Conservation (phyloP, 306 rosid genomes). For the Potentilla sterilis region DNA sequence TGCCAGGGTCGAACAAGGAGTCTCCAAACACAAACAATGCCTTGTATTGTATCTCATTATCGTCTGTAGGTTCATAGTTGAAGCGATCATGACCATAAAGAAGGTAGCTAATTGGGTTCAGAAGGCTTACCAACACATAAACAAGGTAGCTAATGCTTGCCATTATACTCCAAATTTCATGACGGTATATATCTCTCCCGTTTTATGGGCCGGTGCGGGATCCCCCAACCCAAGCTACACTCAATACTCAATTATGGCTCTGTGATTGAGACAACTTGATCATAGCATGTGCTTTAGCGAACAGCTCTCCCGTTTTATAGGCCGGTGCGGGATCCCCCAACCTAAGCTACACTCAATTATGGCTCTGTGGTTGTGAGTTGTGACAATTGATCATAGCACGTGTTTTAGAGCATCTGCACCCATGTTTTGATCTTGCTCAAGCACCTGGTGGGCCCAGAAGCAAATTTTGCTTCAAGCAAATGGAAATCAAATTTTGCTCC, state of each 20-base stretch:
- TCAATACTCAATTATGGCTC: too few species aligned
- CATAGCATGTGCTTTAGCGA: too few species aligned
- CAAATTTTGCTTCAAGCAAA: too few species aligned
- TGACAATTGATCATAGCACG: too few species aligned
- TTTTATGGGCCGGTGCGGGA: neutral
- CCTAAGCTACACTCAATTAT: too few species aligned
- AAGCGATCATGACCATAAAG: neutral
- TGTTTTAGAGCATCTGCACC: too few species aligned
- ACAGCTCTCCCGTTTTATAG: neutral
- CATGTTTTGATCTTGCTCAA: too few species aligned
- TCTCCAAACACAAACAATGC: constrained; percentile 43
- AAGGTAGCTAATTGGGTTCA: neutral
- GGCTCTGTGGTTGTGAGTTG: too few species aligned
- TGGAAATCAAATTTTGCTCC: too few species aligned
- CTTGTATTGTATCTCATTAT: neutral
- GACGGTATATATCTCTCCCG: neutral
- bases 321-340: neutral
- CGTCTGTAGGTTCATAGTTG: neutral
- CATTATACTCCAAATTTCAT: neutral
- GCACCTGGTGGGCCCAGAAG: too few species aligned
- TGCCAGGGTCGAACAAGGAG: constrained; percentile 40
- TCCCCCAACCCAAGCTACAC: too few species aligned
- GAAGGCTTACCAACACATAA: neutral
- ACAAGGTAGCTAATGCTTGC: neutral
- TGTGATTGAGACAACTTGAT: too few species aligned